Evolutionary conservation across 257 asterid species (phyloP).

Genomic region (Plantago major): DNA sequence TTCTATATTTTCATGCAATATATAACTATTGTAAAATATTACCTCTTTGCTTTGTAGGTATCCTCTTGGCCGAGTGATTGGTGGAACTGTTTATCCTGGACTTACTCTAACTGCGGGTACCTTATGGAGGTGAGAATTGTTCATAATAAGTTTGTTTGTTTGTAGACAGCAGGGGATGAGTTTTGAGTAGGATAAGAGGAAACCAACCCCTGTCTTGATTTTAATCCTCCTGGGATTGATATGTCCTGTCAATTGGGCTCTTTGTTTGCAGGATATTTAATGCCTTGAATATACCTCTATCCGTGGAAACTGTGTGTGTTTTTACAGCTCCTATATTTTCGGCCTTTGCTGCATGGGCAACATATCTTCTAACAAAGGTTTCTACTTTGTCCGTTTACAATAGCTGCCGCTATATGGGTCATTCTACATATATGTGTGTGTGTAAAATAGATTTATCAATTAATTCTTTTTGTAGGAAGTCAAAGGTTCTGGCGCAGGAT

Average conservation of each 20-base stretch:
- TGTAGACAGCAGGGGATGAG: not conserved
- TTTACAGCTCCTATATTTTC: constrained; percentile 98
- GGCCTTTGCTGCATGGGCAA: constrained; percentile 98
- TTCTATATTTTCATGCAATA: not conserved
- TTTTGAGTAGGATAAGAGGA: not conserved
- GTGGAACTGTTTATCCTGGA: constrained; percentile 99
- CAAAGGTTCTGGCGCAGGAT: constrained; percentile 95
- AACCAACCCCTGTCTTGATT: constrained; percentile 6
- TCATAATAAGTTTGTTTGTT: not conserved
- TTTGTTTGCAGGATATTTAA: constrained; percentile 72
- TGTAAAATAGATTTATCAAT: constrained; percentile 14
- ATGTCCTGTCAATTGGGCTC: constrained; percentile 13
- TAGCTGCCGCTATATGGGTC: not conserved
- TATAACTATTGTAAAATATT: not conserved
- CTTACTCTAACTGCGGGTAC: constrained; percentile 96
- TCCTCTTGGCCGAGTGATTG: constrained; percentile 99
- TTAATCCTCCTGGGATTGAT: constrained; percentile 22
- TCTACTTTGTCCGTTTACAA: constrained; percentile 22
- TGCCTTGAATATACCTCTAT: constrained; percentile 79
- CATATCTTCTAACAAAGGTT: constrained; percentile 95
- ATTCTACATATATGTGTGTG: not conserved
- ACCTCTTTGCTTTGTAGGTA: constrained; percentile 46
- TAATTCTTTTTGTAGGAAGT: constrained; percentile 63
- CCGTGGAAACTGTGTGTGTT: constrained; percentile 98
- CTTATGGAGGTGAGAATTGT: constrained; percentile 60